Conservation (phyloP, 768 basidiomycete genomes). For the Nidularia sp. region DNA sequence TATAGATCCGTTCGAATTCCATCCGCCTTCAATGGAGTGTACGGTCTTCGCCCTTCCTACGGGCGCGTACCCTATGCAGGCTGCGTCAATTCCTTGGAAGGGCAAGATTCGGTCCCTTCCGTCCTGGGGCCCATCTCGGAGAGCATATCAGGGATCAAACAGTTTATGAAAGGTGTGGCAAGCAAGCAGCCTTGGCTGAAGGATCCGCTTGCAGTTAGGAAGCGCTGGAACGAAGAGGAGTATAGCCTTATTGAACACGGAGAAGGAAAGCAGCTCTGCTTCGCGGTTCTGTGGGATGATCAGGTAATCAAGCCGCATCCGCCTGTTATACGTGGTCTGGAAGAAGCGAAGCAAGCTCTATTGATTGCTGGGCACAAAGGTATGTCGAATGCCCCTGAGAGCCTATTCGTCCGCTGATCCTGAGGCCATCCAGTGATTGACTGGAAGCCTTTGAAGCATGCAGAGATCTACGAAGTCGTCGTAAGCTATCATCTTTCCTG, state of each 20-base stretch:
- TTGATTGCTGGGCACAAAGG: conserved; percentile 59
- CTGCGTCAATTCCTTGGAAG: conserved; percentile 59
- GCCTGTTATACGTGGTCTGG: conserved; percentile 58
- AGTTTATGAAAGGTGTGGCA: conserved; percentile 63
- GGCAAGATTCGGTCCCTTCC: conserved; percentile 67
- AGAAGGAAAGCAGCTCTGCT: conserved; percentile 45
- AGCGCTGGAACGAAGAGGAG: conserved; percentile 56
- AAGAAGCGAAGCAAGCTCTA: conserved; percentile 45
- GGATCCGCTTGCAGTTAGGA: conserved; percentile 56
- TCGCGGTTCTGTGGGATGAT: conserved; percentile 67
- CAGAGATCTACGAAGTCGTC: conserved; percentile 32
- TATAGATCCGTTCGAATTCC: conserved; percentile 63
- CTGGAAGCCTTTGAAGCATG: conserved; percentile 58
- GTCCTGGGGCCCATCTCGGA: conserved; percentile 71
- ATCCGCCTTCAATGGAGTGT: conserved; percentile 61
- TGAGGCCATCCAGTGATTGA: conserved; percentile 49
- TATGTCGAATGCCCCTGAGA: conserved; percentile 12
- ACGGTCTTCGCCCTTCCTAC: conserved; percentile 68
- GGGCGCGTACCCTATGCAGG: conserved; percentile 70
- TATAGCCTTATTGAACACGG: conserved; percentile 61
- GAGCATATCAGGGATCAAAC: conserved; percentile 56
- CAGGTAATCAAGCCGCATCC: conserved; percentile 58
- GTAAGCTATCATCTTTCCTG: conserved; percentile 23
- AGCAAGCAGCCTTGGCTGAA: conserved; percentile 58
- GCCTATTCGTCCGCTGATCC: not conserved